phyloP scores from a whole-genome alignment of 345 rosid species.

The Leavenworthia alabamica region DNA sequence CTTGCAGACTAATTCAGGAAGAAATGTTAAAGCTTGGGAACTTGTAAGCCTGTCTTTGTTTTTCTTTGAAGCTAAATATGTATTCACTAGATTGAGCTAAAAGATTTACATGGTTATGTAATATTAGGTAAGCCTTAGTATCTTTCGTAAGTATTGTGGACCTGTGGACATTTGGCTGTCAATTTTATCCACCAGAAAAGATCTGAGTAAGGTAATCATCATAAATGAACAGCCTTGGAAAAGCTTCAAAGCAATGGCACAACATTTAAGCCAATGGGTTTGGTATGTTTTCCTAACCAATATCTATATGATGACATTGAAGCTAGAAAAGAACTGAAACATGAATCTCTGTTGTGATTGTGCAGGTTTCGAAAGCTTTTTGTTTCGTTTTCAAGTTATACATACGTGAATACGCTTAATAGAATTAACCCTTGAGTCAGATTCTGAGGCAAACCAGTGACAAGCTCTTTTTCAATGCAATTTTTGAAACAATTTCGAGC shows the following conservation, averaged over 20 bases:
- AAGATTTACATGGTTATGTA: neutral
- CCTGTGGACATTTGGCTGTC: conserved; percentile 71
- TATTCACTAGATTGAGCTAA: conserved; percentile 1
- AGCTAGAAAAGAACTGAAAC: neutral
- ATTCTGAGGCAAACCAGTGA: neutral
- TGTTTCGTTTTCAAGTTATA: conserved; percentile 70
- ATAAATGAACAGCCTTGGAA: conserved; percentile 49
- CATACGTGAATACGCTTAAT: conserved; percentile 48
- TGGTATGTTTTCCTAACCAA: conserved; percentile 42
- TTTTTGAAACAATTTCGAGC: neutral
- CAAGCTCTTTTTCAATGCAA: neutral
- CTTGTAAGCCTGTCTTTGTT: conserved; percentile 40
- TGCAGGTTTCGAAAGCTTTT: conserved; percentile 85
- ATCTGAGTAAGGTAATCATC: conserved; percentile 17
- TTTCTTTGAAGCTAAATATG: neutral
- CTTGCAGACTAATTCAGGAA: conserved; percentile 35
- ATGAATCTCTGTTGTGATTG: neutral
- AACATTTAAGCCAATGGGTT: conserved; percentile 80
- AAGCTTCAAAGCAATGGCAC: conserved; percentile 74
- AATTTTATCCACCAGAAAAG: conserved; percentile 17
- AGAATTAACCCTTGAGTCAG: conserved; percentile 33
- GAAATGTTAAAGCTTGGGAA: conserved; percentile 70
- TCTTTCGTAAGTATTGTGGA: conserved; percentile 72
- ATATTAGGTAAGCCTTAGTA: conserved; percentile 50
- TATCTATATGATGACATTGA: neutral